phyloP scores from a whole-genome alignment of 306 rosid genomes.

The Corylus americana region DNA sequence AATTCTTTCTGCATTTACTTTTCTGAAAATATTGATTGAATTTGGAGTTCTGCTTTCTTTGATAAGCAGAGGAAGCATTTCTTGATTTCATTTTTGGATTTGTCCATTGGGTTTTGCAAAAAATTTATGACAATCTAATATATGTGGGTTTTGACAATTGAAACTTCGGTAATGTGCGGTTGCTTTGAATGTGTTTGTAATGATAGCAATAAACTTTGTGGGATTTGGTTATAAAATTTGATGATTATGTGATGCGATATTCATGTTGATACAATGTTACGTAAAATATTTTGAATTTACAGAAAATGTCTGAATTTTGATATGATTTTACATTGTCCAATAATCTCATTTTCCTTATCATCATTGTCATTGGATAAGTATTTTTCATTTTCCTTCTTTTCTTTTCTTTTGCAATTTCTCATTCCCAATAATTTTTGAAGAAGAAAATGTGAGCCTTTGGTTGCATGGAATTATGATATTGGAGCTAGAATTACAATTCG shows the following conservation, averaged over 20 bases:
- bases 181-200: background rate
- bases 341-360: background rate
- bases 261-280: background rate
- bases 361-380: background rate
- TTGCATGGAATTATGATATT: background rate
- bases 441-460: background rate
- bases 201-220: background rate
- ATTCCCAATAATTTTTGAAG: background rate
- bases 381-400: conserved; percentile 5
- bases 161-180: background rate
- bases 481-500: background rate
- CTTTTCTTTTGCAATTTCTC: background rate
- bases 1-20: background rate
- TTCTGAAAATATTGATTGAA: background rate
- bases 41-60: background rate
- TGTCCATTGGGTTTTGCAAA: background rate
- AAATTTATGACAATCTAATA: background rate
- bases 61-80: conserved; percentile 1
- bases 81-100: background rate
- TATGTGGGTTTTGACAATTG: background rate
- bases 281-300: background rate
- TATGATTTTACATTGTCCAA: background rate
- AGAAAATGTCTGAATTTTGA: background rate
- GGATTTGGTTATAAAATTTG: no score
- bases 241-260: background rate